Base-by-base conservation (phyloP, 495 filamentous ascomycete species). In the Pyrenula massariospora region DNA sequence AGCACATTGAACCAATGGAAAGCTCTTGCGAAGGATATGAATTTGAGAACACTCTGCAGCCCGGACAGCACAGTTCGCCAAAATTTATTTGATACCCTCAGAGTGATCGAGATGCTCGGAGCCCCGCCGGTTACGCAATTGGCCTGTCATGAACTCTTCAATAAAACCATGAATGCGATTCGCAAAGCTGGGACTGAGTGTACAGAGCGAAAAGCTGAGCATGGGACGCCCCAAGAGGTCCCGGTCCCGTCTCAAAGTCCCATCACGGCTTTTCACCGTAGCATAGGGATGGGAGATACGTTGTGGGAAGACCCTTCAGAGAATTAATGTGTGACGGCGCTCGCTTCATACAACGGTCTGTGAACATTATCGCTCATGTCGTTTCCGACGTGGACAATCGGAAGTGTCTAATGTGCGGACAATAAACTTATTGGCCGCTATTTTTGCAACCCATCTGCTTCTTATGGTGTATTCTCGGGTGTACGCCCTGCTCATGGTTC, bases 1-100 rank as follows among this genome's bases (percentile, higher is more conserved):
- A 62, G 69, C 1, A 81, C 75, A 54, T 66, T 84, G 50, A 66
- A 70, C 22, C 74, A 70, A 55, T 84, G 80, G 81, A 77, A 74
- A 53, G 61, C 59, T 0, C 63, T 79, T 24, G 69, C 71, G 31
- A 73, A 68, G 42, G 74, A 78, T 24, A 77, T 83, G 76, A 68
- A 69, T 48, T 61, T 79, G 42, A 75, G 80, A 42, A 82, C 77
- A 1, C 80, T 80, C 60, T 83, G 79, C 64, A 61, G 72, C 23
- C 73, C 77, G 0, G 79, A 84, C 59, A 72, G 67, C 42, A 71
- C 72, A 12, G 71, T 84, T 54, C 70, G 73, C 49, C 81, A 82
- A 61, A 74, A 81, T 53, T 59, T 82, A 53, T 68, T 71, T 25
- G 80, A 82, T 50, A 72, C 73, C 52, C 69, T 74, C 10, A 70